Conservation (phyloP, 2,329 filamentous ascomycete species). For the Alternaria brassicicola region DNA sequence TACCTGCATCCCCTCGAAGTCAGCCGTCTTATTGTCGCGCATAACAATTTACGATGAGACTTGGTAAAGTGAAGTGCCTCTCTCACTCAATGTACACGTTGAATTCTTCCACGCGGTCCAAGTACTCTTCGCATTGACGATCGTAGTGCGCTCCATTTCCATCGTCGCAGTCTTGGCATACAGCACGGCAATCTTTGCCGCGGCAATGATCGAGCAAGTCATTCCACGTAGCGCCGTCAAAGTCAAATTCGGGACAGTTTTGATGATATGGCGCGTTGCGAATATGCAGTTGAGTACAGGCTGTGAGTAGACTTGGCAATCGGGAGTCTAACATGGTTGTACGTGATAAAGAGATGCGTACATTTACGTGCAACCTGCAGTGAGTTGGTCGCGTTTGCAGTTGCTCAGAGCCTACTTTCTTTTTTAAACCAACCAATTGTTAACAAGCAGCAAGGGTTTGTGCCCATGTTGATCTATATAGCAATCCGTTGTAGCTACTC, state of each 20-base stretch:
- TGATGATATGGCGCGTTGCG: background rate
- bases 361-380: background rate
- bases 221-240: background rate
- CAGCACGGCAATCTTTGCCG: background rate
- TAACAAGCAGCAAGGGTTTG: background rate
- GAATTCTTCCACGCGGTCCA: background rate
- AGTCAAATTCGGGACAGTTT: slow-evolving; percentile 1
- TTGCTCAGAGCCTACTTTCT: background rate
- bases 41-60: too few relatives aligned
- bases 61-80: background rate
- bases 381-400: background rate
- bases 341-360: background rate
- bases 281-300: background rate
- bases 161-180: background rate
- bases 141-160: background rate
- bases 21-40: too few relatives aligned
- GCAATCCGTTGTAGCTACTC: background rate
- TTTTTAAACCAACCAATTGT: background rate
- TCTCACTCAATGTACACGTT: background rate
- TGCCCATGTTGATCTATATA: background rate
- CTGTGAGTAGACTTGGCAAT: background rate
- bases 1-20: too few relatives aligned
- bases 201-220: background rate
- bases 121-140: background rate
- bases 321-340: background rate